A percentile compares a stretch with the other conserved stretches of the same genome.
phyloP scores from a whole-genome alignment of 2,329 filamentous ascomycete genomes.

The Nigrospora oryzae region DNA sequence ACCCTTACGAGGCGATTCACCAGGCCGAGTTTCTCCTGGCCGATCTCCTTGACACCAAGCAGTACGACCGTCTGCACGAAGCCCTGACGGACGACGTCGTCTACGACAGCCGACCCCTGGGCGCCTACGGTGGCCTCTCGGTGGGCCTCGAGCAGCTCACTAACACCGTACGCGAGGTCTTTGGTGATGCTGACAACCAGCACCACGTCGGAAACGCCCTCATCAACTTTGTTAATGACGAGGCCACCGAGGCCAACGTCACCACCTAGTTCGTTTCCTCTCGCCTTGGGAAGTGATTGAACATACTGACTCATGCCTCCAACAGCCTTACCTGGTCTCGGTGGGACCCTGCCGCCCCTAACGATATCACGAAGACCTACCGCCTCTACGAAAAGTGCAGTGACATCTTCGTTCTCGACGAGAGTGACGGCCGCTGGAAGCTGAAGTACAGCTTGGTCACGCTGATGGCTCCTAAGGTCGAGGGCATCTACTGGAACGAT shows the following conservation, averaged over 20 bases:
- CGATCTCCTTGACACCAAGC: background rate
- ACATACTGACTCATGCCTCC: background rate
- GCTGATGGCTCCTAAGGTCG: background rate
- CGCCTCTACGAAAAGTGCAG: conserved; percentile 1
- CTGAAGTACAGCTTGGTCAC: background rate
- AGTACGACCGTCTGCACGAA: background rate
- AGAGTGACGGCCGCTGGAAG: background rate
- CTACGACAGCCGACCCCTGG: conserved; percentile 1
- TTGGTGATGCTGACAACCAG: background rate
- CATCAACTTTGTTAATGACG: background rate
- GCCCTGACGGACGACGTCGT: conserved; percentile 1
- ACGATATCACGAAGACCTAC: background rate
- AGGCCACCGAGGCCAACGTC: background rate
- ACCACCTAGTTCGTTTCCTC: background rate
- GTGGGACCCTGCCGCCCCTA: background rate
- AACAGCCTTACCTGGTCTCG: background rate
- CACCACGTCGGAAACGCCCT: conserved; percentile 1
- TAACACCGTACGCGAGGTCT: background rate
- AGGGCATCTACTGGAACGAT: background rate
- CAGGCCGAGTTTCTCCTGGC: background rate
- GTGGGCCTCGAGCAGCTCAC: background rate
- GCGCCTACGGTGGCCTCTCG: conserved; percentile 1
- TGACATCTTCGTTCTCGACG: background rate
- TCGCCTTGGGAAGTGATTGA: too few species aligned
- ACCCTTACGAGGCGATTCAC: background rate